Percentiles rank a stretch among this genome's conserved stretches.
These are phyloP conservation scores for Diaporthe amygdali DNA, from an alignment of 2,329 filamentous ascomycete species.

Conservation along the genomic window DNA sequence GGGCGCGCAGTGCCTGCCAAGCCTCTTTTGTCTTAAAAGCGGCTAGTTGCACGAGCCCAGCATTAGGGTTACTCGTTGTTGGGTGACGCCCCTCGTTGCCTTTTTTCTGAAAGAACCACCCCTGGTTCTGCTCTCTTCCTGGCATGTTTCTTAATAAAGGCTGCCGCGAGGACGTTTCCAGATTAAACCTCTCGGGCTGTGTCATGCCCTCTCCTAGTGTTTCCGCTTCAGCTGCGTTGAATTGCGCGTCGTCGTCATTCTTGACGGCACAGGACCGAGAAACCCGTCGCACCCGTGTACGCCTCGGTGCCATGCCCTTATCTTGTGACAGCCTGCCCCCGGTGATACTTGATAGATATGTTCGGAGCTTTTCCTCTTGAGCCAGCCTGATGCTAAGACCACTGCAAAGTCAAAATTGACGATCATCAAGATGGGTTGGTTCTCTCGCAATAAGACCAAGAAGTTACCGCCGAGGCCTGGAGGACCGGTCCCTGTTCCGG, in stretches of 20 bases:
- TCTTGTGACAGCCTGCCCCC: neutral
- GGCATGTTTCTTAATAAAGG: constrained; percentile 7
- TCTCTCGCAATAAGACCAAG: constrained; percentile 22
- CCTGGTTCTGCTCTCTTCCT: neutral
- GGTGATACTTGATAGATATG: constrained; percentile 6
- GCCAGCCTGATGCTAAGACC: constrained; percentile 1
- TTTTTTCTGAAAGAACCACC: neutral
- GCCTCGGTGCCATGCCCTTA: neutral
- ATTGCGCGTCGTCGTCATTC: constrained; percentile 5
- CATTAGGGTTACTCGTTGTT: constrained; percentile 7
- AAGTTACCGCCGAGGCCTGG: constrained; percentile 7
- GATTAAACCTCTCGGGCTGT: neutral
- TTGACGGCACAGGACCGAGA: neutral
- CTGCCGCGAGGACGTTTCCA: neutral
- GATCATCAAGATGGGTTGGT: constrained; percentile 20
- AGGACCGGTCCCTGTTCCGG: constrained; percentile 1
- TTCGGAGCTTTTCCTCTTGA: neutral
- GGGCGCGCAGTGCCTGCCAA: constrained; percentile 21
- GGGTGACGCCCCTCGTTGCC: neutral
- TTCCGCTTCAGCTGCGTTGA: constrained; percentile 5
- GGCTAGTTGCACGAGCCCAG: constrained; percentile 18
- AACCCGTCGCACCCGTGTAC: neutral
- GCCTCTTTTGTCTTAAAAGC: constrained; percentile 19
- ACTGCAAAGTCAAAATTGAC: neutral
- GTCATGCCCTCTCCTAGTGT: constrained; percentile 1